Base-by-base conservation (phyloP, 1,284 basidiomycete species). In the Sparassis latifolia region DNA sequence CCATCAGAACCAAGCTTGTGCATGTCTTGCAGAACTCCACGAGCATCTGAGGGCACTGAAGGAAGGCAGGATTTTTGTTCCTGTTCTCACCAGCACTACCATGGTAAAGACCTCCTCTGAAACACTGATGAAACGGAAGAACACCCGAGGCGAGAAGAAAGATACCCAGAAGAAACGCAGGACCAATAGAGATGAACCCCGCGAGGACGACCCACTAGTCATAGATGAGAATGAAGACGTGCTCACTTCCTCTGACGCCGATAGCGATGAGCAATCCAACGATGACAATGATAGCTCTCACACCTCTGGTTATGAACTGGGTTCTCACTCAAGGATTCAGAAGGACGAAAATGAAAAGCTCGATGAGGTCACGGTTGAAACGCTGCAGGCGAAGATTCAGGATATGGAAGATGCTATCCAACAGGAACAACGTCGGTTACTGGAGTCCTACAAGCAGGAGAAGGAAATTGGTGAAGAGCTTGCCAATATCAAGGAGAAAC, bases 71-170 rank as follows among this genome's bases (percentile, higher is more conserved):
- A 41, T 65, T 0, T 82, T 78, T 53, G 67, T 61, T 29, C 71
- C 75, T 4, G 64, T 55, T 35, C 59, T 79, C 29, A 75, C 75
- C 0, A 68, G 61, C 32, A 69, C 54, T 41, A 56, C 59, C 43
- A 61, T 58, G 45, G 38, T 55, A n/a, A 49, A 59, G 28, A 51
- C 47, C 40, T 52, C 44, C 31, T 61, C 50, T 5, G 42, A 48
- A 27, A 40, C 38, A 33, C 47, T 64, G 48, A 78, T 74, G 62
- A 82, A 82, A 59, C 69, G 79, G 44, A 82, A 80, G 66, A 73
- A 72, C 52, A 56, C 55, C 3, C 58, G 69, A 12, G 63, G 64
- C 27, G 73, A 69, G 32, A 74, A 71, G 59, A 59, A 63, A 45
- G 67, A 69, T 7, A 68, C 74, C 6, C 54, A 72, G 2, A 83